Evolutionary conservation across 2,329 filamentous ascomycete genomes (phyloP), one percentile per base, ranked within the genome.

Genomic region (Claviceps fusiformis): DNA sequence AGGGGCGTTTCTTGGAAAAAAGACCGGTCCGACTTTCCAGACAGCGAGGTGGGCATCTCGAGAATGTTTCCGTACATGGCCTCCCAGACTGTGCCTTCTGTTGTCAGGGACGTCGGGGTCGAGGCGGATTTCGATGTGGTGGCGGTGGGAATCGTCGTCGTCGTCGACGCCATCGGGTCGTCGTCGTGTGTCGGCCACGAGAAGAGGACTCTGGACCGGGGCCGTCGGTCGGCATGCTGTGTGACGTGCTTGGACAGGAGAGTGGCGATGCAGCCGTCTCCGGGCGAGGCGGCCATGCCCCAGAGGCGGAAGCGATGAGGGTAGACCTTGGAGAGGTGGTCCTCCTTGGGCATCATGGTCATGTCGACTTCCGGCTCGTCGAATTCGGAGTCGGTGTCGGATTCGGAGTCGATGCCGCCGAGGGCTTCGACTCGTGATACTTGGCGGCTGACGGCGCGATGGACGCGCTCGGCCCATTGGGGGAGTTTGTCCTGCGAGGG

Each of bases 51-150:
- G 0, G 72, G 68, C 3, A 80, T 73, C 2, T 71, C 68, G 0
- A 70, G 67, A 0, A 75, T 76, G n/a, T 68, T 67, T 19, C 77
- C 78, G 60, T 82, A 82, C 74, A 82, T 78, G 73, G 76, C 80
- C 58, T 81, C 75, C 73, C 79, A 82, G 48, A 77, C 69, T 43
- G 68, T 67, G 0, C 73, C 79, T 63, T 83, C 80, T 2, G 78
- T 79, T n/a, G 76, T 77, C 24, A 78, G 64, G 2, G 59, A 62
- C 53, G 37, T 17, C 43, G 27, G 41, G 17, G 17, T 3, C 11
- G 44, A 17, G 8, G 55, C 51, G 0, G 33, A 46, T 29, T 1
- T 35, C 0, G 56, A 55, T 6, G 60, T 55, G 5, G 24, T 24
- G 13, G 11, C 10, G 35, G 45, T 8, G 7, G 29, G 17, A n/a